Evolutionary conservation across 345 rosid genomes (phyloP), one percentile per base, ranked within the genome.

Genomic region (Pistacia atlantica): DNA sequence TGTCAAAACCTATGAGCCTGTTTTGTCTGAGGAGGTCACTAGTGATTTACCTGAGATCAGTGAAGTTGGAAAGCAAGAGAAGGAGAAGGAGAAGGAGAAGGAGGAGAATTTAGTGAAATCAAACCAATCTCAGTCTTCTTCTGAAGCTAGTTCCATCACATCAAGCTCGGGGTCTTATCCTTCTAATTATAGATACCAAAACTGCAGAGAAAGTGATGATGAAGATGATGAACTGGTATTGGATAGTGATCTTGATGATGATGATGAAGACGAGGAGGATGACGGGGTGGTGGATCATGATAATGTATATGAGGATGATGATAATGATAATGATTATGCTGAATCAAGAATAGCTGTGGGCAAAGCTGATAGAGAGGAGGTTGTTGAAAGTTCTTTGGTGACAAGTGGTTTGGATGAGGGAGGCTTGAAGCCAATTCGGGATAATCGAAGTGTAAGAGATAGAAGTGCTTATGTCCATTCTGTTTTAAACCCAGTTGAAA

Each of bases 401-500:
- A 49, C 54, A 4, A 7, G 56, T 61, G 71, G 78, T 58, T 71
- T 73, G 58, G 31, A 73, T 12, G 73, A 74, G 62, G 83, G 60
- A 5, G 86, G 66, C 54, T 75, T 63, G 80, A 80, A 85, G 77
- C 71, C 78, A 42, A 78, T 60, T 59, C 68, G 71, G 64, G 62
- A 55, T 49, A 74, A 80, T 80, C 83, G 72, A 57, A 83, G 73
- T 77, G 88, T 73, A 65, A 81, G 87, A 69, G 88, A 82, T 72
- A 85, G 87, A 78, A 83, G 86, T 75, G 77, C 75, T 74, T 86
- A 87, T 80, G 87, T 82, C 42, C 91, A 88, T 79, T 77, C 91
- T 55, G 95, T 93, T 75, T 75, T 96, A 81, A 89, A 88, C 79
- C 97, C 99, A 1, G 97, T 96, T 38, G 97, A 94, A 82, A 96